Evolutionary conservation across 129 eudicot species (phyloP), one percentile per base, ranked within the genome.

Genomic region (Centella asiatica): DNA sequence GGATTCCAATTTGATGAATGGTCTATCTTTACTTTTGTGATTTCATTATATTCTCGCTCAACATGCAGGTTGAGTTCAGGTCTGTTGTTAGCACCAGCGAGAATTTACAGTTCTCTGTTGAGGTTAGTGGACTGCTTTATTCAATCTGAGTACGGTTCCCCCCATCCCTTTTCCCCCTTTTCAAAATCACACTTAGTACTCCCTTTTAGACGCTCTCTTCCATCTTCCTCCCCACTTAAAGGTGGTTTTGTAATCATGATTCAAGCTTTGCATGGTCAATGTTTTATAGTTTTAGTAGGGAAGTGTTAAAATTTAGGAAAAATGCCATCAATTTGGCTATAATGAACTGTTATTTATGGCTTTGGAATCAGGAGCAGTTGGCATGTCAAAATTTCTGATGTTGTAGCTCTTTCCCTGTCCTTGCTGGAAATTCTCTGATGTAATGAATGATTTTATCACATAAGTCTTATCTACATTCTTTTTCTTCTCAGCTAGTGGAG

Each of bases 41-140:
- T 31, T 47, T 76, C 25, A 68, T 65, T 42, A 37, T 50, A 25
- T 47, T 64, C 32, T 70, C 5, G 60, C 3, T 56, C 60, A 15
- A 64, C 69, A n/a, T 75, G 66, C 80, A 89, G 97, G 95, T 89
- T 50, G 97, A 89, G 69, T 85, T 85, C 71, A 80, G 79, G 85
- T 76, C 85, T n/a, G 67, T 85, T 52, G 73, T 74, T 18, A 78
- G 86, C 72, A 64, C 86, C 48, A 80, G 80, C 53, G 78, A 80
- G 69, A 87, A 89, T 47, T 80, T 80, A 68, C 97, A 71, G 62
- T 89, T 83, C 63, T 80, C 86, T 37, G 77, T 83, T 51, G 97
- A 89, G 97, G 97, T 80, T 25, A 57, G 95, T 44, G 20, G 50
- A 26, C 2, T 24, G 4, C 28, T 54, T 50, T 36, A 1, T 57